phyloP scores from a whole-genome alignment of 208 protist species.

The Vickermania ingenoplastis region DNA sequence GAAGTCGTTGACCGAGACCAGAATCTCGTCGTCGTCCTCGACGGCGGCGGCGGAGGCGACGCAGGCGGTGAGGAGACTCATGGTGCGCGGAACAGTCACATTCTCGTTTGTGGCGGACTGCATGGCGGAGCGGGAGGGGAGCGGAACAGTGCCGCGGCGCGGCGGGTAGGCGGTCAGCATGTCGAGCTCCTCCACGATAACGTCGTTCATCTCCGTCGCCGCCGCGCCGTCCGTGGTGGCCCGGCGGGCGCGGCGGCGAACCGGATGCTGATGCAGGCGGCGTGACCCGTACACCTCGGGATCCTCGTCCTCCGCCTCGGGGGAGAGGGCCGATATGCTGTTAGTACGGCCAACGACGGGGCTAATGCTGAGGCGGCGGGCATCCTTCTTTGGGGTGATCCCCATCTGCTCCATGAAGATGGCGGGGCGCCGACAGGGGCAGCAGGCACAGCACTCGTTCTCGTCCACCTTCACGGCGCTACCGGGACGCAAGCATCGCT shows the following conservation, averaged over 20 bases:
- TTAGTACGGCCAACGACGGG: neutral
- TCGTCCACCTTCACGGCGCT: slow-evolving; percentile 6
- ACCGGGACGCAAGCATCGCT: neutral
- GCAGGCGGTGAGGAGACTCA: neutral
- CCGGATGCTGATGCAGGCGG: neutral
- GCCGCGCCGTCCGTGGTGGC: neutral
- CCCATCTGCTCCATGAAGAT: slow-evolving; percentile 14
- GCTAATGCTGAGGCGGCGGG: too few relatives aligned
- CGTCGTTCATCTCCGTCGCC: neutral
- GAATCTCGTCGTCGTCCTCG: neutral
- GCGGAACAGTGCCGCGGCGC: neutral
- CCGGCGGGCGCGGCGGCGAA: neutral
- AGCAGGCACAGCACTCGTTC: slow-evolving; percentile 36
- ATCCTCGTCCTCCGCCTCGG: neutral
- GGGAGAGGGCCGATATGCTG: neutral
- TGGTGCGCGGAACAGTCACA: neutral
- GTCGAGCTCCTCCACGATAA: slow-evolving; percentile 1
- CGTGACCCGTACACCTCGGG: too few relatives aligned
- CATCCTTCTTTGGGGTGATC: neutral
- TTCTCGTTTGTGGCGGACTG: neutral
- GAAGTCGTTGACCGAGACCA: slow-evolving; percentile 4
- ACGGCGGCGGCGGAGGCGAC: neutral
- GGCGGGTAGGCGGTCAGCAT: slow-evolving; percentile 3
- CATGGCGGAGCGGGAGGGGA: neutral
- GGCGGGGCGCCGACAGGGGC: slow-evolving; percentile 26